A percentile compares a stretch with the other conserved stretches of the same genome.
phyloP scores from a whole-genome alignment of 2,329 filamentous ascomycete genomes.

The Alternaria arborescens region DNA sequence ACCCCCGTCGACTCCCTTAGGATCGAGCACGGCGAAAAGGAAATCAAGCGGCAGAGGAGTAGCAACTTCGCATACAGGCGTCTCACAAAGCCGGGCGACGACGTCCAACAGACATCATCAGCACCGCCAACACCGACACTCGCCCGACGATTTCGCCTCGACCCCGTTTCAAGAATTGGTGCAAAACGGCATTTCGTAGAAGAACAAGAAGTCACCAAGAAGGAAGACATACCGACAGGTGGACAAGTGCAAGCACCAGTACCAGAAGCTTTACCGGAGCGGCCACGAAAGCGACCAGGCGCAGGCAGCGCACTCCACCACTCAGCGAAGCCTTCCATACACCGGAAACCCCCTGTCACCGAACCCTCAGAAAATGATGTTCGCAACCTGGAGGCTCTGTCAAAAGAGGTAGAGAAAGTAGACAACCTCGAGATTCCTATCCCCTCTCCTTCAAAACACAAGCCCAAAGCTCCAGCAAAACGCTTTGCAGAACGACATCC shows the following conservation, averaged over 20 bases:
- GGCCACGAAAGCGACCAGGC: constrained; percentile 41
- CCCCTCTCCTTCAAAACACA: constrained; percentile 39
- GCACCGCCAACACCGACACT: constrained; percentile 29
- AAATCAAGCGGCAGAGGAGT: constrained; percentile 7
- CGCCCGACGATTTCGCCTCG: constrained; percentile 38
- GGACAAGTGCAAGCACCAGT: constrained; percentile 10
- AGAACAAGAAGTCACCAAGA: constrained; percentile 14
- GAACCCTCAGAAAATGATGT: constrained; percentile 39
- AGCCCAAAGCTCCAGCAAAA: constrained; percentile 45
- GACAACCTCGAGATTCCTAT: constrained; percentile 23
- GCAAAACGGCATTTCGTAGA: constrained; percentile 36
- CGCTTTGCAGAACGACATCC: constrained; percentile 48
- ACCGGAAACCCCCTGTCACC: constrained; percentile 16
- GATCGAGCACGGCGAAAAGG: constrained; percentile 28
- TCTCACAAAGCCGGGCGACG: constrained; percentile 36
- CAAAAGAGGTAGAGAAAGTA: constrained; percentile 41
- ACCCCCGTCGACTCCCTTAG: constrained; percentile 63
- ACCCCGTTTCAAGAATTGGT: constrained; percentile 24
- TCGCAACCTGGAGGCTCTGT: constrained; percentile 44
- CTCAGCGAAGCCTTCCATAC: constrained; percentile 10
- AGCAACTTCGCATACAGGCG: constrained; percentile 27
- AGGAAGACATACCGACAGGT: constrained; percentile 2
- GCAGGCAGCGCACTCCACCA: constrained; percentile 30
- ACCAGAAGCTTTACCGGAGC: constrained; percentile 16
- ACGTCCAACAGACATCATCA: constrained; percentile 7